Percentiles rank a stretch among this genome's conserved stretches.
These are phyloP conservation scores for Triticum monococcum DNA, from an alignment of 176 grass and related monocot species.

Conservation along the genomic window DNA sequence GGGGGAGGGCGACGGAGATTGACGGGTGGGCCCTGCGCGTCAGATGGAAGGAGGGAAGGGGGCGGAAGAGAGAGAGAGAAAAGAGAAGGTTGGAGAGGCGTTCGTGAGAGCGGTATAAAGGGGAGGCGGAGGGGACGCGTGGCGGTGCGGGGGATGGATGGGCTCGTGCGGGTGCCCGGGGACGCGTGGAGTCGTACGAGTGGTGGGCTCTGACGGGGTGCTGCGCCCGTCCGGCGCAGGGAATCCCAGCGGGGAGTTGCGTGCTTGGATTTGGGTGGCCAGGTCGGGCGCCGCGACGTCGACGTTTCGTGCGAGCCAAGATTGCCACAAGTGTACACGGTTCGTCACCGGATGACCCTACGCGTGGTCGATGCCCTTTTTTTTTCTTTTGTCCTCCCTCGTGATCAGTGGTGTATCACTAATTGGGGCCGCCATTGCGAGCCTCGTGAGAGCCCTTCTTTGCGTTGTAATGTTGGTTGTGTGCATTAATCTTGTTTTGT, in stretches of 20 bases:
- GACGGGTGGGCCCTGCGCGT: constrained; percentile 40
- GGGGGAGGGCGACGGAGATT: not conserved
- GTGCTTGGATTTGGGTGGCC: constrained; percentile 34
- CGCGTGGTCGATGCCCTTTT: too few relatives aligned
- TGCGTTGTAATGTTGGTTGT: too few relatives aligned
- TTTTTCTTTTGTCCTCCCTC: too few relatives aligned
- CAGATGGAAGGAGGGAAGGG: not conserved
- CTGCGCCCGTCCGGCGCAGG: not conserved
- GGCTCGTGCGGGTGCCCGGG: not conserved
- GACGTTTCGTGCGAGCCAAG: constrained; percentile 40
- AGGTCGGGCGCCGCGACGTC: not conserved
- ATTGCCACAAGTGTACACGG: not conserved
- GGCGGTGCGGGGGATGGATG: not conserved
- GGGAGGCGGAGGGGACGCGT: not conserved
- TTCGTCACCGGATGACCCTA: too few relatives aligned
- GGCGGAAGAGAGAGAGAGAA: not conserved
- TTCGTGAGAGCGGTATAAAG: constrained; percentile 3
- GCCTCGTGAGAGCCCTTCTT: too few relatives aligned
- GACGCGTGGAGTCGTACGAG: not conserved
- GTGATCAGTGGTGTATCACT: too few relatives aligned
- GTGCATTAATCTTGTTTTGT: too few relatives aligned
- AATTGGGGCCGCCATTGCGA: too few relatives aligned
- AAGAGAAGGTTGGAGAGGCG: not conserved
- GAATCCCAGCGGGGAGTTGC: not conserved
- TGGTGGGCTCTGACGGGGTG: accelerated